phyloP scores from a whole-genome alignment of 225 moss, liverwort and hornwort species.

The Lunularia cruciata region DNA sequence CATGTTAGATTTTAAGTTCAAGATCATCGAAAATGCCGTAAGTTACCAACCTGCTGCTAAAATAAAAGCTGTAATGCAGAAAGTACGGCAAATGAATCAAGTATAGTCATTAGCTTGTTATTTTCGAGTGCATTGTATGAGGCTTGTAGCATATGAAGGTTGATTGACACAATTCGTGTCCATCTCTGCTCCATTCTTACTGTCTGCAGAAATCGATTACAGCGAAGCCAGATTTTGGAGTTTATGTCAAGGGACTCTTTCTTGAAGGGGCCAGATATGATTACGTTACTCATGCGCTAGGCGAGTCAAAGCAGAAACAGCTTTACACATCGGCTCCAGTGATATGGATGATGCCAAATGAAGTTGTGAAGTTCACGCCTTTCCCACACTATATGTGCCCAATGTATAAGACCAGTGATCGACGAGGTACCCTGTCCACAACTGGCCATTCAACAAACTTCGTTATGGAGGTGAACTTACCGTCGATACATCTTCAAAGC shows the following conservation, averaged over 20 bases:
- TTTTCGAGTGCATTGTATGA: neutral
- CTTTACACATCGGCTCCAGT: conserved; percentile 63
- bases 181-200: neutral
- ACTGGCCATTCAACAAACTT: conserved; percentile 93
- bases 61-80: too few species aligned
- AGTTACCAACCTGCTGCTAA: neutral
- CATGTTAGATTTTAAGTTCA: conserved; percentile 75
- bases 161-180: neutral
- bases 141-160: too few species aligned
- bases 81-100: too few species aligned
- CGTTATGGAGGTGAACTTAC: conserved; percentile 78
- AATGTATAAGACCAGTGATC: conserved; percentile 73
- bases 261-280: conserved; percentile 76
- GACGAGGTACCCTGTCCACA: conserved; percentile 77
- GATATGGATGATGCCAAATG: conserved; percentile 77
- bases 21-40: neutral
- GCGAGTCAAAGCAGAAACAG: conserved; percentile 66
- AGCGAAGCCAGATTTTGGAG: conserved; percentile 49
- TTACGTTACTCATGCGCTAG: conserved; percentile 59
- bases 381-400: conserved; percentile 80
- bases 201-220: conserved; percentile 42
- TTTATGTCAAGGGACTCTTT: conserved; percentile 64
- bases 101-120: neutral
- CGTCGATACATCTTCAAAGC: conserved; percentile 47
- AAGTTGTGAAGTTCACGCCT: conserved; percentile 49